These are phyloP conservation scores for Kalmanozyma brasiliensis DNA, from an alignment of 1,284 basidiomycete genomes.

Conservation along the genomic window DNA sequence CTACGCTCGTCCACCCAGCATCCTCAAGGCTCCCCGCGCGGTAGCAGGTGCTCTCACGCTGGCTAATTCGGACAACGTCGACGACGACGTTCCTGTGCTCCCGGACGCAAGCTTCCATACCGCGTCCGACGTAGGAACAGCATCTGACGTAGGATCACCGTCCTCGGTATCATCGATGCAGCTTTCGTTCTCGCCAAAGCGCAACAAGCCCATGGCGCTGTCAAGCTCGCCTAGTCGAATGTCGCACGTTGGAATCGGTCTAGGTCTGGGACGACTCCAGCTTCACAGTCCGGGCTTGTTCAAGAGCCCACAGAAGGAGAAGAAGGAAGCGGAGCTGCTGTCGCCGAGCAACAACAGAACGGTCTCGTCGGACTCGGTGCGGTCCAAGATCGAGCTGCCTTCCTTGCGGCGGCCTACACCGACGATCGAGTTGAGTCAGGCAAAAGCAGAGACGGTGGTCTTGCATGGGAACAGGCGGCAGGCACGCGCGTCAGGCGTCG, in stretches of 20 bases:
- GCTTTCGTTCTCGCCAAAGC: constrained; percentile 17
- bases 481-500: constrained; percentile 18
- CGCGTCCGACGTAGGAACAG: constrained; percentile 24
- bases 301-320: neutral
- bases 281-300: constrained; percentile 7
- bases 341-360: constrained; percentile 11
- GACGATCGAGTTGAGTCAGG: constrained; percentile 39
- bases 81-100: constrained; percentile 11
- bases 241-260: neutral
- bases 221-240: neutral
- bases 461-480: constrained; percentile 49
- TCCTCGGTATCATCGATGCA: constrained; percentile 21
- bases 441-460: constrained; percentile 28
- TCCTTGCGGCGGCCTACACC: constrained; percentile 25
- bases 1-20: constrained; percentile 15
- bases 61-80: constrained; percentile 15
- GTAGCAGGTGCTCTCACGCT: constrained; percentile 25
- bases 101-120: constrained; percentile 22
- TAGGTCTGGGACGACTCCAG: constrained; percentile 2
- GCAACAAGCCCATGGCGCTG: neutral
- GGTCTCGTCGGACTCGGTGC: constrained; percentile 1
- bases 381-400: constrained; percentile 21
- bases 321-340: neutral
- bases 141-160: constrained; percentile 25
- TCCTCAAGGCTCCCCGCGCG: constrained; percentile 28